Base-by-base conservation (phyloP, 257 asterid species). In the Nicotiana undulata region DNA sequence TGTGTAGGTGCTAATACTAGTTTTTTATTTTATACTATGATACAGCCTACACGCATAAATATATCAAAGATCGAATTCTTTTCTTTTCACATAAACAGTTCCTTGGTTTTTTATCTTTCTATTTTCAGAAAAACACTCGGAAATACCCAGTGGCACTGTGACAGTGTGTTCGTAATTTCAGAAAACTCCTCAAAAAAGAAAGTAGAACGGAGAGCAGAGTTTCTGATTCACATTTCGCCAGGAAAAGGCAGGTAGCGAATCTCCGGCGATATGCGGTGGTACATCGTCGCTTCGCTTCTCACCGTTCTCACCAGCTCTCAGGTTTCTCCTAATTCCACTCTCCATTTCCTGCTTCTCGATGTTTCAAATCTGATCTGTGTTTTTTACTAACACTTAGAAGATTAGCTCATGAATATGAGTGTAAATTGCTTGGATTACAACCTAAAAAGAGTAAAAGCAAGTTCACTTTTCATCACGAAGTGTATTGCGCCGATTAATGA, bases 241-340 rank as follows among this genome's bases (percentile, higher is more conserved):
- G 66, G 63, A 74, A 44, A n/a, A 58, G 70, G 51, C 53, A 29
- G 56, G 49, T 15, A 22, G 31, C 66, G 51, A 74, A 56, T 17
- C 20, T 49, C 68, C 67, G 77, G 46, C 66, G 84, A 80, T 89
- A 93, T 95, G 98, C 88, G 90, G 93, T 96, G 98, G 99, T 93
- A 93, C 90, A 88, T 90, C 88, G 96, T 96, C 83, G 99, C 99
- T 76, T 86, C 95, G 76, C 65, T 94, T 76, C 97, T 94, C 86
- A 96, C 99, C 80, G 55, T 94, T 70, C 96, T 94, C 84, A 96
- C 99, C 60, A 96, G 99, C 89, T 92, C 98, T 77, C 99, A 96
- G 98, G 99, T 96, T 80, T 46, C 49, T 40, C 59, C 4, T n/a
- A 16, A 34, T 9, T 28, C 34, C 40, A 10, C n/a, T n/a, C 34